These are phyloP conservation scores for Warburgia ugandensis DNA, from an alignment of 164 flowering plant species.

Conservation along the genomic window DNA sequence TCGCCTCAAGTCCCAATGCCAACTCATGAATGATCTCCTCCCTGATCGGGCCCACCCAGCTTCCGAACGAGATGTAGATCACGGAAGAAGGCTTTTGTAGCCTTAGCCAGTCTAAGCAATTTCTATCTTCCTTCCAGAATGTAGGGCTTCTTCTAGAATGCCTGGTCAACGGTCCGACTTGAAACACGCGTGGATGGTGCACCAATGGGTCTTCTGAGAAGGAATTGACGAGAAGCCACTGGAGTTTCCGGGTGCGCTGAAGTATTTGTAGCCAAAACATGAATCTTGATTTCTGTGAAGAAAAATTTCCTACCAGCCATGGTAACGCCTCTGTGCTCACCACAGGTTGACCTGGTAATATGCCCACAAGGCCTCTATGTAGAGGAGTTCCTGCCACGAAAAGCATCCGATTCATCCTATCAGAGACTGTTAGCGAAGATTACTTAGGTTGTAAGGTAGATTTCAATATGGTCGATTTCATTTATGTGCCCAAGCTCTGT, in stretches of 20 bases:
- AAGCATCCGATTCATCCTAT: neutral
- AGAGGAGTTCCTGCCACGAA: constrained; percentile 43
- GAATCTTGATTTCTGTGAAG: constrained; percentile 43
- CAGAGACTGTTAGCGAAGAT: neutral
- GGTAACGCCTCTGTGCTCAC: constrained; percentile 49
- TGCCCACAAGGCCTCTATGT: constrained; percentile 14
- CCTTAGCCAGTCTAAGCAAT: constrained; percentile 63
- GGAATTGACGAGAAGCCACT: constrained; percentile 51
- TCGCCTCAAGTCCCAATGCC: constrained; percentile 47
- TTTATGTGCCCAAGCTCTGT: too few species aligned
- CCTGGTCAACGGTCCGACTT: constrained; percentile 38
- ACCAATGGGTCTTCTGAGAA: constrained; percentile 26
- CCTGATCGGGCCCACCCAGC: constrained; percentile 68
- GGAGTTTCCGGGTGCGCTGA: constrained; percentile 36
- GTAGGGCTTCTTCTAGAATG: constrained; percentile 23
- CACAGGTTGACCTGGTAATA: constrained; percentile 30
- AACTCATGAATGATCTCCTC: constrained; percentile 32
- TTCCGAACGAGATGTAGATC: constrained; percentile 70
- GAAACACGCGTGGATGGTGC: constrained; percentile 15
- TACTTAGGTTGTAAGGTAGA: neutral
- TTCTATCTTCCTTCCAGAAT: constrained; percentile 67
- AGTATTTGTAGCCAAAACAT: constrained; percentile 53
- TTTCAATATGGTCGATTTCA: neutral
- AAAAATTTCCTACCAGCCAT: constrained; percentile 60
- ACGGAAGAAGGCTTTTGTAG: constrained; percentile 38